Conservation (phyloP, 352 stramenopile species). For the Globisporangium abappressorium region DNA sequence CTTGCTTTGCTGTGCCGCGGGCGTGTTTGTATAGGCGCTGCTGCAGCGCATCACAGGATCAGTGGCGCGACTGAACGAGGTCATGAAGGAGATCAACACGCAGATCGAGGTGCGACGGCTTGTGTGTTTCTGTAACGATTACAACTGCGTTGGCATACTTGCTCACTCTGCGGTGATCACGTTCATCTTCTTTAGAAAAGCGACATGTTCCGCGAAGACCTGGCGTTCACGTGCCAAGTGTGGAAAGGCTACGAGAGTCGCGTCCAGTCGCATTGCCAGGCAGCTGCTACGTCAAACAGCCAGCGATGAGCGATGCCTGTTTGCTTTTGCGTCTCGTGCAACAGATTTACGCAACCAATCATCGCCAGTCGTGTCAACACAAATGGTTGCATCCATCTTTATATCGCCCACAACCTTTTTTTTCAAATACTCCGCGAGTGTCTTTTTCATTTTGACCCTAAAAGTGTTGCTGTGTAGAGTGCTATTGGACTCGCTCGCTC, state of each 20-base stretch:
- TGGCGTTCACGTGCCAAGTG: constrained; percentile 72
- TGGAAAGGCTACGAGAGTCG: constrained; percentile 84
- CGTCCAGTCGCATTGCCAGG: constrained; percentile 68
- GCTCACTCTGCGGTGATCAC: not conserved
- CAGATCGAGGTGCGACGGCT: constrained; percentile 64
- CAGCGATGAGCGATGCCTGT: constrained; percentile 4
- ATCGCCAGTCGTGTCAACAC: not conserved
- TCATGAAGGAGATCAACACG: constrained; percentile 82
- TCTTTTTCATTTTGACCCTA: not conserved
- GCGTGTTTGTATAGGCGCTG: constrained; percentile 34
- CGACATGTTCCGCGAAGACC: constrained; percentile 65
- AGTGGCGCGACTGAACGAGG: constrained; percentile 72
- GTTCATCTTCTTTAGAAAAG: constrained; percentile 53
- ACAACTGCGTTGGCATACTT: not conserved
- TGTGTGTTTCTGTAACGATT: constrained; percentile 16
- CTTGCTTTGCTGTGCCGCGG: not conserved
- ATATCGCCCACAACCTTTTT: not conserved
- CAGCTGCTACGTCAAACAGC: constrained; percentile 10
- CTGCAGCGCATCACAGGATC: constrained; percentile 77
- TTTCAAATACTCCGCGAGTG: not conserved
- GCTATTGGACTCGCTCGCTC: not conserved
- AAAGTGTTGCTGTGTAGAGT: not conserved
- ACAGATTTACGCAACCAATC: not conserved
- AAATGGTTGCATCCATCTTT: not conserved
- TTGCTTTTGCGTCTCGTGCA: not conserved